Conservation (phyloP, 345 rosid genomes). For the Iberis pinnata region DNA sequence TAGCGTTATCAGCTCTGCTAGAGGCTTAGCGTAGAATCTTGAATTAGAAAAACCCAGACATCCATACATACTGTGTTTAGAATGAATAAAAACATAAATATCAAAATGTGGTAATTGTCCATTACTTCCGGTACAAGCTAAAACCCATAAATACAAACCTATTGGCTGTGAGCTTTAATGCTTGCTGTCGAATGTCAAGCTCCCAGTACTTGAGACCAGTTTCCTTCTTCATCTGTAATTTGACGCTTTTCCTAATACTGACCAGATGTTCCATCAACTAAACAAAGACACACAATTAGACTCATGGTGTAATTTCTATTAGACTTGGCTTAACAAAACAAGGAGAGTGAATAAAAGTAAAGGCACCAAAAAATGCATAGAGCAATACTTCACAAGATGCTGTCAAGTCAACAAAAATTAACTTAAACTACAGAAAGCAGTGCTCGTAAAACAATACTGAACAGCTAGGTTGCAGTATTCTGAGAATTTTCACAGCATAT, state of each 20-base stretch:
- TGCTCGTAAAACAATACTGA: slow-evolving; percentile 16
- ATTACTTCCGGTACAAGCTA: slow-evolving; percentile 10
- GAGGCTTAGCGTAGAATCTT: slow-evolving; percentile 96
- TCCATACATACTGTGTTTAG: slow-evolving; percentile 86
- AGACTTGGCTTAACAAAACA: slow-evolving; percentile 2
- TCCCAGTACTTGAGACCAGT: slow-evolving; percentile 79
- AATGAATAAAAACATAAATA: slow-evolving; percentile 6
- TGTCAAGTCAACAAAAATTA: no score
- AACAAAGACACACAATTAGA: slow-evolving; percentile 26
- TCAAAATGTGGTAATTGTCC: slow-evolving; percentile 5
- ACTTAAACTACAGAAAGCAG: slow-evolving; percentile 20
- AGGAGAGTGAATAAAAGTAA: slow-evolving; percentile 6
- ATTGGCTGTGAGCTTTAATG: slow-evolving; percentile 93
- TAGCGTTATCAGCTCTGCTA: slow-evolving; percentile 90
- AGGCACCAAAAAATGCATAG: slow-evolving; percentile 19
- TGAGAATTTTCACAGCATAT: not conserved
- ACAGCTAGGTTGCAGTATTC: not conserved
- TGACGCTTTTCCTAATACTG: slow-evolving; percentile 76
- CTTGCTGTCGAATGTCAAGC: slow-evolving; percentile 96
- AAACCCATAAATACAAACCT: slow-evolving; percentile 45
- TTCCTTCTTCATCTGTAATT: slow-evolving; percentile 72
- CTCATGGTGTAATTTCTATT: slow-evolving; percentile 13
- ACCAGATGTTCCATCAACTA: slow-evolving; percentile 89
- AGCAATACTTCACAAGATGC: slow-evolving; percentile 2
- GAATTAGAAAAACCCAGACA: slow-evolving; percentile 98